Evolutionary conservation across 2,329 filamentous ascomycete species (phyloP).

Genomic region (Fusarium fujikuroi): DNA sequence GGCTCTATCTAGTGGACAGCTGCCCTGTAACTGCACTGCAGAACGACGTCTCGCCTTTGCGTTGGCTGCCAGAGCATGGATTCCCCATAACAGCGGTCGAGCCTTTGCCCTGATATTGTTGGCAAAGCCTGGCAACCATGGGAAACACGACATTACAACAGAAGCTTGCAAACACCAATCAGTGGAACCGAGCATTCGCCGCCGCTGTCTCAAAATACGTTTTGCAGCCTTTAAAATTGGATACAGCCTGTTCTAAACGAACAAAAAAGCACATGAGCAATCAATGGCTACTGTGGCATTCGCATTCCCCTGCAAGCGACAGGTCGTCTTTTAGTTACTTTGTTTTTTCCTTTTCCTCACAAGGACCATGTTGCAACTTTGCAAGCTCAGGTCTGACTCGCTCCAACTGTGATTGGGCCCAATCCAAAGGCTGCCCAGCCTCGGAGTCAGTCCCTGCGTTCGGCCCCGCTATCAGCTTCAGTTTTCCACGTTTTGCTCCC

Average conservation of each 20-base stretch:
- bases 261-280: background rate
- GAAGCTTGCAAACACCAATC: conserved; percentile 36
- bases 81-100: conserved; percentile 22
- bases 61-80: conserved; percentile 22
- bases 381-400: conserved; percentile 45
- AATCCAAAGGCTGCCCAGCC: conserved; percentile 28
- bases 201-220: conserved; percentile 35
- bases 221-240: conserved; percentile 16
- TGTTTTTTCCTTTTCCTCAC: background rate
- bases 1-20: conserved; percentile 22
- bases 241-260: conserved; percentile 14
- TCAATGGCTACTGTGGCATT: conserved; percentile 28
- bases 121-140: conserved; percentile 5
- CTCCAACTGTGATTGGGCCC: conserved; percentile 42
- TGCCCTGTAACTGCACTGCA: conserved; percentile 25
- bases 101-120: conserved; percentile 19
- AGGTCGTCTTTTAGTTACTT: conserved; percentile 14
- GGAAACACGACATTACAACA: conserved; percentile 19
- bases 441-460: conserved; percentile 41
- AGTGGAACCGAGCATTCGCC: conserved; percentile 41
- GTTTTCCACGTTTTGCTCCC: conserved; percentile 34
- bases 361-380: conserved; percentile 18
- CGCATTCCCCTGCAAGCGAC: conserved; percentile 43
- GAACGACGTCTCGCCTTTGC: conserved; percentile 13
- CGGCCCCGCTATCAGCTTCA: conserved; percentile 42